Evolutionary conservation across 192 early-diverging fungal genomes (phyloP).

Genomic region (Anaeromyces robustus): DNA sequence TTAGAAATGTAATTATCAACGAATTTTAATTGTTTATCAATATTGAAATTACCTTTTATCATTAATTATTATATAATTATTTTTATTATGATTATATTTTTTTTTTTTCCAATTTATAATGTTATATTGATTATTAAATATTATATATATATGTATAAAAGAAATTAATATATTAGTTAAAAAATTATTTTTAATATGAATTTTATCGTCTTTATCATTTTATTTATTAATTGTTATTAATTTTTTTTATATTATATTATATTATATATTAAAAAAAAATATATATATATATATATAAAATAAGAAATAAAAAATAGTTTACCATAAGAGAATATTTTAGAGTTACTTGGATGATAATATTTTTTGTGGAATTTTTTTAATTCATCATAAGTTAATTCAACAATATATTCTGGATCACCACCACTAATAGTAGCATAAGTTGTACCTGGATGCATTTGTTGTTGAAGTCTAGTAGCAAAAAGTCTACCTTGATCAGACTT

Average conservation of each 20-base stretch:
- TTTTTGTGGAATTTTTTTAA: slow-evolving; percentile 66
- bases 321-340: slow-evolving; percentile 81
- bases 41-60: slow-evolving; percentile 38
- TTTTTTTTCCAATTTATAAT: no score
- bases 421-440: slow-evolving; percentile 73
- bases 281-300: background rate
- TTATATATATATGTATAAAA: no score
- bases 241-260: no score
- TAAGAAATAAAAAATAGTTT: background rate
- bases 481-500: slow-evolving; percentile 62
- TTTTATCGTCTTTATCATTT: no score
- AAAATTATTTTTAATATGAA: no score
- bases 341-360: slow-evolving; percentile 88
- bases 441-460: slow-evolving; percentile 69
- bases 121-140: no score
- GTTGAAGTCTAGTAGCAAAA: slow-evolving; percentile 55
- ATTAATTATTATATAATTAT: no score
- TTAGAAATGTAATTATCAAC: slow-evolving; percentile 46
- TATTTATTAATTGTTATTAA: no score
- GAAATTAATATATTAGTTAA: no score
- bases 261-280: no score
- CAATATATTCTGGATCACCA: slow-evolving; percentile 76
- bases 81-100: no score
- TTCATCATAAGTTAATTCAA: slow-evolving; percentile 70
- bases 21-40: slow-evolving; percentile 54